Percentiles rank a stretch among this genome's conserved stretches.
Evolutionary conservation across 2,329 filamentous ascomycete genomes (phyloP).

Genomic region (Diaporthe longicolla): DNA sequence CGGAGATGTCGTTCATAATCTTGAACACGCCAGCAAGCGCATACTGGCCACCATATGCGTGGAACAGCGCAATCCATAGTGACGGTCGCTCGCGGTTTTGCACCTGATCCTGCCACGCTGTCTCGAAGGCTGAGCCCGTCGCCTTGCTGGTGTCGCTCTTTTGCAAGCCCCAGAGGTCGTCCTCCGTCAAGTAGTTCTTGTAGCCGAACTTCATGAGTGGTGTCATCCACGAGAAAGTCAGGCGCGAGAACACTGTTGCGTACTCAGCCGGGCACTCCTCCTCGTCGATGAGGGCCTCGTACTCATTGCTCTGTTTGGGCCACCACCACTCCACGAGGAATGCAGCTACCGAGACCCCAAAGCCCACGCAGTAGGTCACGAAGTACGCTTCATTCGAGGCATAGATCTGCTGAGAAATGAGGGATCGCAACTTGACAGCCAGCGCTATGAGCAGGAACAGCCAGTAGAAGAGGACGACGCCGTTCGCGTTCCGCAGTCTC

Average conservation of each 20-base stretch:
- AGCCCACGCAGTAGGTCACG: conserved; percentile 78
- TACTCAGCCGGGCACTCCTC: conserved; percentile 85
- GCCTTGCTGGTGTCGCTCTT: conserved; percentile 82
- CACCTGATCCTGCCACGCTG: conserved; percentile 83
- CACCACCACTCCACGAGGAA: conserved; percentile 89
- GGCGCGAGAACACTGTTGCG: conserved; percentile 90
- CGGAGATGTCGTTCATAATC: conserved; percentile 85
- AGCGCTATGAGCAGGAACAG: conserved; percentile 85
- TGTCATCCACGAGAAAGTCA: conserved; percentile 99
- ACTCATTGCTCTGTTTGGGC: conserved; percentile 79
- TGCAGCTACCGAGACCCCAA: conserved; percentile 77
- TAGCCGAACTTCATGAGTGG: conserved; percentile 97
- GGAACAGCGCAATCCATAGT: conserved; percentile 88
- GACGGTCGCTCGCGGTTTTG: conserved; percentile 78
- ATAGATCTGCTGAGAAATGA: conserved; percentile 84
- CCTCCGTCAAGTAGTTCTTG: conserved; percentile 90
- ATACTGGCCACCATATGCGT: conserved; percentile 89
- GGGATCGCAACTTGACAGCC: conserved; percentile 86
- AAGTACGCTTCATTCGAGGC: conserved; percentile 80
- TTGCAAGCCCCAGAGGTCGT: conserved; percentile 94
- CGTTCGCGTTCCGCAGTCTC: conserved; percentile 86
- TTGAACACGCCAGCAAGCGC: conserved; percentile 88
- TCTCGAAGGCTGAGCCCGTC: conserved; percentile 78
- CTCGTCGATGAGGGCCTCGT: conserved; percentile 70
- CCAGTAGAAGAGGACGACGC: conserved; percentile 93